Evolutionary conservation across 2,329 filamentous ascomycete genomes (phyloP).

Genomic region (Ophiostoma quercus): DNA sequence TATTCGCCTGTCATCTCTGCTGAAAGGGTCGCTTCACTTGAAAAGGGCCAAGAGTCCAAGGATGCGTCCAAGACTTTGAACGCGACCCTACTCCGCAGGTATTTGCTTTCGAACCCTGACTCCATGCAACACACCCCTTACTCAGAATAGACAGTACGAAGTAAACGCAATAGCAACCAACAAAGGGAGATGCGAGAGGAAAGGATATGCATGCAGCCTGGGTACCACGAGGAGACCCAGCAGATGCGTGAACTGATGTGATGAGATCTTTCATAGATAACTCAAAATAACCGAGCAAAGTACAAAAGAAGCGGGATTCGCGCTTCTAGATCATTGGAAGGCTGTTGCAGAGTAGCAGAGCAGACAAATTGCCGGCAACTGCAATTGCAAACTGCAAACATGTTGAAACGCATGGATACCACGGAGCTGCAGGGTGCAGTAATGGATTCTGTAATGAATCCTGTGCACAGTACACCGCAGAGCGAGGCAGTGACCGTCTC

Average conservation of each 20-base stretch:
- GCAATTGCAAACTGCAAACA: background rate
- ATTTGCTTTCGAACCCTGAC: background rate
- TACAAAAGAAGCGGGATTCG: background rate
- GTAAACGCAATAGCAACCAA: background rate
- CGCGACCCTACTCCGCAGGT: background rate
- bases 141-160: background rate
- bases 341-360: background rate
- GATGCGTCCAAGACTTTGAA: background rate
- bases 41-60: conserved; percentile 4
- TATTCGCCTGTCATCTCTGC: background rate
- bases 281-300: background rate
- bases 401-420: background rate
- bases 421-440: background rate
- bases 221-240: background rate
- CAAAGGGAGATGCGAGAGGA: background rate
- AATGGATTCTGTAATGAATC: background rate
- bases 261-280: background rate
- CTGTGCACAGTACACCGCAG: background rate
- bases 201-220: background rate
- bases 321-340: conserved; percentile 1
- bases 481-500: background rate
- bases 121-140: background rate
- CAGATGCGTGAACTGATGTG: background rate
- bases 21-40: background rate
- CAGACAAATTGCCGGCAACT: background rate